phyloP scores from a whole-genome alignment of 495 filamentous ascomycete genomes.

The Penicillium samsonianum region DNA sequence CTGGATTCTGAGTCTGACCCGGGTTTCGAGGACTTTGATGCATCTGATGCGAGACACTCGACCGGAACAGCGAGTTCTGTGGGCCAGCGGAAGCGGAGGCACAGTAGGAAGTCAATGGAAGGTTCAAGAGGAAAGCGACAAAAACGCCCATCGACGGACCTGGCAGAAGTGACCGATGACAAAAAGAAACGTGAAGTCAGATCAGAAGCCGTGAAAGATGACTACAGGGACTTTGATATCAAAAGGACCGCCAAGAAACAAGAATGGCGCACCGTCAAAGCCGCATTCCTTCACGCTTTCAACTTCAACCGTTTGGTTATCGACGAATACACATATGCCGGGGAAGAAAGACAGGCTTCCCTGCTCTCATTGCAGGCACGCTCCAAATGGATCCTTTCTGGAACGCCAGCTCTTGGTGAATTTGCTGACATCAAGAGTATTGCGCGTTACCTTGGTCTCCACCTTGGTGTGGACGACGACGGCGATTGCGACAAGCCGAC shows the following conservation, averaged over 20 bases:
- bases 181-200: constrained; percentile 10
- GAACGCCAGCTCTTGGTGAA: constrained; percentile 59
- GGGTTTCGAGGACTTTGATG: constrained; percentile 9
- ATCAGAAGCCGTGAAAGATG: constrained; percentile 18
- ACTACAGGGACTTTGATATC: constrained; percentile 34
- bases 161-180: constrained; percentile 8
- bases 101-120: constrained; percentile 1
- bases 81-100: neutral
- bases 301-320: constrained; percentile 63
- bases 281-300: constrained; percentile 58
- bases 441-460: constrained; percentile 54
- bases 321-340: constrained; percentile 67
- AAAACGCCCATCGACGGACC: neutral
- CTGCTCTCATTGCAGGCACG: constrained; percentile 44
- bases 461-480: constrained; percentile 56
- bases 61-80: neutral
- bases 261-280: constrained; percentile 25
- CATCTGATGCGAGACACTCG: neutral
- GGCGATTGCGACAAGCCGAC: constrained; percentile 34
- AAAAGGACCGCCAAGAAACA: constrained; percentile 1
- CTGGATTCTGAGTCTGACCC: neutral
- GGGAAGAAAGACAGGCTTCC: constrained; percentile 32
- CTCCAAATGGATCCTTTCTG: constrained; percentile 68
- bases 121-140: neutral
- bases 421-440: constrained; percentile 62